phyloP scores from a whole-genome alignment of 2,329 filamentous ascomycete genomes.

The Botrytis sinoallii region DNA sequence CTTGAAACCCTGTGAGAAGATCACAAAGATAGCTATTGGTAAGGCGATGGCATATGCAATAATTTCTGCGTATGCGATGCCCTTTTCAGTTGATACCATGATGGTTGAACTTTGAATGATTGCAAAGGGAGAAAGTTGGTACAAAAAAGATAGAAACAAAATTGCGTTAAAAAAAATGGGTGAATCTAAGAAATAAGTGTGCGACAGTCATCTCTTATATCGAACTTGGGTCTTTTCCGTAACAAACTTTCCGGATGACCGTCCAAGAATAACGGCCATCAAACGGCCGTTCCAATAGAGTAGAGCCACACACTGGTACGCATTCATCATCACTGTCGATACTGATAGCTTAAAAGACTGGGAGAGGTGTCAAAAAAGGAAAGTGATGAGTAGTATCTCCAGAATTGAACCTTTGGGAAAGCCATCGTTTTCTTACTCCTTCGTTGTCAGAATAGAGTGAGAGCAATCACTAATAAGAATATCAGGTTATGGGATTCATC shows the following conservation, averaged over 20 bases:
- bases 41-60: constrained; percentile 26
- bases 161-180: not conserved
- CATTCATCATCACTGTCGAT: not conserved
- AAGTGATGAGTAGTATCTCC: not conserved
- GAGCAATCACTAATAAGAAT: not conserved
- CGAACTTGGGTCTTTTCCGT: not conserved
- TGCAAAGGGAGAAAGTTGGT: no score
- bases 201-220: not conserved
- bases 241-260: not conserved
- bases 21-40: constrained; percentile 27
- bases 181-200: no score
- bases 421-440: not conserved
- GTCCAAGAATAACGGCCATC: not conserved
- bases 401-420: not conserved
- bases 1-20: constrained; percentile 31
- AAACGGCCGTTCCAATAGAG: not conserved
- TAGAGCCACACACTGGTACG: not conserved
- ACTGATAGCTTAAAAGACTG: not conserved
- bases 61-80: constrained; percentile 32
- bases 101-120: not conserved
- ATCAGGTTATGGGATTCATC: no score
- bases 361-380: not conserved
- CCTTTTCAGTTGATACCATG: constrained; percentile 27
- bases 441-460: not conserved
- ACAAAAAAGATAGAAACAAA: not conserved